Conservation (phyloP, 2,329 filamentous ascomycete species). For the Paramyrothecium sp. region DNA sequence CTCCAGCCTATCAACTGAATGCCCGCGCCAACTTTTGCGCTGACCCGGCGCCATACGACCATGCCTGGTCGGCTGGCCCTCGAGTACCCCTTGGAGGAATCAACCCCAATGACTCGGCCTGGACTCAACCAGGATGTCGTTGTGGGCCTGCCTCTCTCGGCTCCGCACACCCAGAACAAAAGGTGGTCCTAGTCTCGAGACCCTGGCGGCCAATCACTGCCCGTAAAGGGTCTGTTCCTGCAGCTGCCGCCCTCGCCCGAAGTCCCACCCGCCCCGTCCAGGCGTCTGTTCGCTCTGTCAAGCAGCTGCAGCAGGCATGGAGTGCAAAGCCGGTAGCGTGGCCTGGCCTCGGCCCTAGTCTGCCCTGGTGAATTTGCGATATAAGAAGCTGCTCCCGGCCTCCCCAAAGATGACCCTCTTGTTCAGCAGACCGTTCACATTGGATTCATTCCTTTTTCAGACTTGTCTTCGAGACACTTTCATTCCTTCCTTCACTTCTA, state of each 20-base stretch:
- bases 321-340: too few species aligned
- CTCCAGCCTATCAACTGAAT: conserved; percentile 26
- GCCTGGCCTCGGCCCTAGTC: not conserved
- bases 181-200: conserved; percentile 12
- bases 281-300: conserved; percentile 6
- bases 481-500: conserved; percentile 8
- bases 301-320: too few species aligned
- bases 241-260: conserved; percentile 6
- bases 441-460: not conserved
- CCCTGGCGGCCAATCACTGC: conserved; percentile 9
- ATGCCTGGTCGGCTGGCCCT: conserved; percentile 34
- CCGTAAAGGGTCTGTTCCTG: conserved; percentile 15
- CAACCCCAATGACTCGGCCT: conserved; percentile 13
- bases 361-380: not conserved
- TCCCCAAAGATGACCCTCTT: not conserved
- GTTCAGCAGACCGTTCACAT: not conserved
- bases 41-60: conserved; percentile 20
- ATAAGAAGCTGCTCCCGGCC: not conserved
- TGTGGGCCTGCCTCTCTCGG: conserved; percentile 24
- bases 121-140: conserved; percentile 5
- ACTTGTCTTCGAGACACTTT: not conserved
- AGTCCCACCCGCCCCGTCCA: not conserved
- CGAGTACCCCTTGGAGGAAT: conserved; percentile 29
- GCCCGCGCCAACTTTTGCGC: conserved; percentile 13
- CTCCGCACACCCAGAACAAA: conserved; percentile 10